Evolutionary conservation across 768 basidiomycete species (phyloP).

Genomic region (Russula griseocarnosa): DNA sequence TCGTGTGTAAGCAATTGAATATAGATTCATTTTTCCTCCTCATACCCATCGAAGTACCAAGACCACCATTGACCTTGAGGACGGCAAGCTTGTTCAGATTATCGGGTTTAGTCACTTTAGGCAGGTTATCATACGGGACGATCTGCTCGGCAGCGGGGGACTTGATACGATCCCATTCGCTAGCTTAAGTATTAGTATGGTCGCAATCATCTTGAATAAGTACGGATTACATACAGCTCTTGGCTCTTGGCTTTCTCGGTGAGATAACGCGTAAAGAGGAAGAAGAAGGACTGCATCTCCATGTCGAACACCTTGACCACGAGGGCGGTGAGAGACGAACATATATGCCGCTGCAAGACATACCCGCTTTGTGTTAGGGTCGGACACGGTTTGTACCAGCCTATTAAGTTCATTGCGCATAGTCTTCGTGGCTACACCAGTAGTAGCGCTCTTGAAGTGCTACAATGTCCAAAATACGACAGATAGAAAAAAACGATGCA

Average conservation of each 20-base stretch:
- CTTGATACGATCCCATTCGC: slow-evolving; percentile 53
- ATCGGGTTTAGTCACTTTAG: slow-evolving; percentile 51
- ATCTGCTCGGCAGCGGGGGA: slow-evolving; percentile 84
- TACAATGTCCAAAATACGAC: neutral
- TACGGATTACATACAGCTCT: slow-evolving; percentile 63
- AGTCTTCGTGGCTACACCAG: slow-evolving; percentile 51
- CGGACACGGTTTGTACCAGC: slow-evolving; percentile 59
- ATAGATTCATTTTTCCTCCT: neutral
- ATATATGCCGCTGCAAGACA: neutral
- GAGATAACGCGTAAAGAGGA: slow-evolving; percentile 88
- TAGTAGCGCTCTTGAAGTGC: slow-evolving; percentile 39
- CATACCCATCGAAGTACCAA: slow-evolving; percentile 85
- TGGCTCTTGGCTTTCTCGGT: slow-evolving; percentile 81
- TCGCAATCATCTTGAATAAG: neutral
- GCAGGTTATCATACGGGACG: slow-evolving; percentile 72
- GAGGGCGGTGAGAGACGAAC: slow-evolving; percentile 21
- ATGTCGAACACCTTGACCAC: slow-evolving; percentile 67
- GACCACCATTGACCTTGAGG: slow-evolving; percentile 92
- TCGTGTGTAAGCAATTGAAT: slow-evolving; percentile 5
- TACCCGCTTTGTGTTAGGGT: slow-evolving; percentile 57
- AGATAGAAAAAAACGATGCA: neutral
- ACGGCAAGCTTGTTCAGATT: slow-evolving; percentile 91
- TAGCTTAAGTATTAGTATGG: slow-evolving; percentile 10
- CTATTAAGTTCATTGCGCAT: slow-evolving; percentile 67
- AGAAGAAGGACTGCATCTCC: slow-evolving; percentile 93